A percentile compares a stretch with the other conserved stretches of the same genome.
phyloP scores from a whole-genome alignment of 179 eudicot species.

The Beta corolliflora region DNA sequence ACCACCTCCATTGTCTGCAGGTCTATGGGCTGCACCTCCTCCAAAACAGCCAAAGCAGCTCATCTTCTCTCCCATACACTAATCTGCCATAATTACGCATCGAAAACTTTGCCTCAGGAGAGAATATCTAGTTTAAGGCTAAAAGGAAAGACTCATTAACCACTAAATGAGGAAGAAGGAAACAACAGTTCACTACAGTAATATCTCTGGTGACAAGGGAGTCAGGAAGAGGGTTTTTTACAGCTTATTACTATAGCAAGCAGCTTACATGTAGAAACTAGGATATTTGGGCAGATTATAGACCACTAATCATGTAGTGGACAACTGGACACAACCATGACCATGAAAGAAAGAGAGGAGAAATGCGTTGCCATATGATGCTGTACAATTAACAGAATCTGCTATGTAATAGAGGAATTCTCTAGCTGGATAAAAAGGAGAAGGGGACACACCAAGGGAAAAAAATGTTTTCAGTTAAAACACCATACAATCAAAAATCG shows the following conservation, averaged over 20 bases:
- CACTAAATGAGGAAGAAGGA: neutral
- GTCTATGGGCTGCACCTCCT: slow-evolving; percentile 38
- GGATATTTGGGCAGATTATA: neutral
- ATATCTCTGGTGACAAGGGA: neutral
- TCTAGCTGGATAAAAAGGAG: neutral
- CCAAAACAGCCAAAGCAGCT: slow-evolving; percentile 57
- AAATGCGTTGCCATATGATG: no score
- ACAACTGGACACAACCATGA: slow-evolving; percentile 8
- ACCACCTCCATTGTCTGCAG: slow-evolving; percentile 41
- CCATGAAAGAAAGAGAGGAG: neutral
- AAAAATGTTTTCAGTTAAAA: neutral
- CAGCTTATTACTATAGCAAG: slow-evolving; percentile 1
- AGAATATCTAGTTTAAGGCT: neutral
- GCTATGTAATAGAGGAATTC: neutral
- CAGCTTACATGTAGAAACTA: slow-evolving; percentile 6
- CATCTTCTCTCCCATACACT: slow-evolving; percentile 36
- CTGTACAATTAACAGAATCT: neutral
- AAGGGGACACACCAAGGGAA: neutral
- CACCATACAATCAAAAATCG: neutral
- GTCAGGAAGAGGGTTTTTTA: neutral
- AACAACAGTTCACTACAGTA: neutral
- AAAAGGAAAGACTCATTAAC: neutral
- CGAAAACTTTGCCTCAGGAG: neutral
- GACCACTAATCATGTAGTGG: neutral
- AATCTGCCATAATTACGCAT: slow-evolving; percentile 6